phyloP scores from a whole-genome alignment of 208 protist genomes.

The Acanthamoeba sp. region DNA sequence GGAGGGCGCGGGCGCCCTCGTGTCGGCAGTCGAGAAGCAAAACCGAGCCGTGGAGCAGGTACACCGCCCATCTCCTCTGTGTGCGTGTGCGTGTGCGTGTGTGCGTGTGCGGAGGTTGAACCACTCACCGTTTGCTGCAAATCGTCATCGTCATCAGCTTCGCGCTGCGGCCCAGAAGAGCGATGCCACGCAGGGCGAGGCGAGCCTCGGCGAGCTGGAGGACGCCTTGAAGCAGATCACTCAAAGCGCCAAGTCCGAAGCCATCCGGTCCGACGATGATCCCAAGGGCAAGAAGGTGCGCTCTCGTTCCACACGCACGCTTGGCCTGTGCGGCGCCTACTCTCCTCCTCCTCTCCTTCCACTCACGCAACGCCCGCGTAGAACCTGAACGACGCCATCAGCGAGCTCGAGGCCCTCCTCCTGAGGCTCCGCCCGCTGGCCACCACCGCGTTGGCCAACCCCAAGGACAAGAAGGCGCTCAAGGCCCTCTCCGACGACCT shows the following conservation, averaged over 20 bases:
- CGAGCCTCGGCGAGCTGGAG: background rate
- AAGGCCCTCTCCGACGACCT: conserved; percentile 26
- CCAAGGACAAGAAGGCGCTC: conserved; percentile 38
- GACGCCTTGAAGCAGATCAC: conserved; percentile 33
- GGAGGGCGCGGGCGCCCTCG: background rate
- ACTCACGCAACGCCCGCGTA: too few species aligned
- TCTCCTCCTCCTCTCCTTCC: too few species aligned
- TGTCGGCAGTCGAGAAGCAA: conserved; percentile 6
- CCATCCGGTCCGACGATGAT: background rate
- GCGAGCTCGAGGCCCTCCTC: conserved; percentile 7
- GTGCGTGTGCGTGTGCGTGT: too few species aligned
- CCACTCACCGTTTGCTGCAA: too few species aligned
- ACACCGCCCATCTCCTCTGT: too few species aligned
- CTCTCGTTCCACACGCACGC: background rate
- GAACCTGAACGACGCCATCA: conserved; percentile 37
- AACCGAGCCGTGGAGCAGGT: conserved; percentile 1
- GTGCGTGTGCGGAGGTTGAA: too few species aligned
- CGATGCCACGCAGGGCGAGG: background rate
- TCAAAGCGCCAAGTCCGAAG: background rate
- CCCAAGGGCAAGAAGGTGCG: background rate
- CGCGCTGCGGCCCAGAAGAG: background rate
- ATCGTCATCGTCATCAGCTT: background rate
- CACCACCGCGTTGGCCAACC: conserved; percentile 16
- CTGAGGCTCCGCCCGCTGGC: background rate
- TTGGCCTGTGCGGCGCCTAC: too few species aligned